Evolutionary conservation across 768 basidiomycete genomes (phyloP).

Genomic region (Kwoniella botswanensis): DNA sequence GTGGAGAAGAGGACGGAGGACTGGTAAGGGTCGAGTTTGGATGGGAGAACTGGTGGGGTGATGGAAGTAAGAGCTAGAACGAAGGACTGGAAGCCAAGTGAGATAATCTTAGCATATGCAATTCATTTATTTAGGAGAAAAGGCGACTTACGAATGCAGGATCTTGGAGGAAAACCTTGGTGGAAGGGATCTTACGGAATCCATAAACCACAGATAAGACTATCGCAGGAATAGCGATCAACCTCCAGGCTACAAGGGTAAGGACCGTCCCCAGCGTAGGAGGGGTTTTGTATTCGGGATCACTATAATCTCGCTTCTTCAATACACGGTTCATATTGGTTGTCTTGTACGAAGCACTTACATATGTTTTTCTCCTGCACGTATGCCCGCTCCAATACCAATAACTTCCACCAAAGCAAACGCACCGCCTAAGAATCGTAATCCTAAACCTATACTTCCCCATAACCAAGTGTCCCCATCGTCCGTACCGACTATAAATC

Average conservation of each 20-base stretch:
- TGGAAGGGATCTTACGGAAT: conserved; percentile 48
- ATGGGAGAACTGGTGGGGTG: conserved; percentile 43
- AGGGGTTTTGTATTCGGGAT: conserved; percentile 42
- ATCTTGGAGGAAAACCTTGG: conserved; percentile 50
- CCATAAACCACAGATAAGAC: conserved; percentile 46
- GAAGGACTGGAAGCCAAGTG: conserved; percentile 40
- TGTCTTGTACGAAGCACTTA: conserved; percentile 14
- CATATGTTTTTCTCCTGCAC: conserved; percentile 40
- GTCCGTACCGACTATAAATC: conserved; percentile 36
- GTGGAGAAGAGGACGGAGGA: conserved; percentile 45
- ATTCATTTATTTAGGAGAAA: too few species aligned
- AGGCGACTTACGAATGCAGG: conserved; percentile 51
- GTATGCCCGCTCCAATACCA: conserved; percentile 39
- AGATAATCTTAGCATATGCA: neutral
- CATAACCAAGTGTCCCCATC: conserved; percentile 40
- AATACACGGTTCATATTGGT: neutral
- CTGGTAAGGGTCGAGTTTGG: conserved; percentile 39
- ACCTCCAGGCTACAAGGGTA: conserved; percentile 46
- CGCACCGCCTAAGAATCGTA: conserved; percentile 37
- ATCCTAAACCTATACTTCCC: conserved; percentile 45
- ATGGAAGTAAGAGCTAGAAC: conserved; percentile 44
- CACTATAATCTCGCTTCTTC: conserved; percentile 1
- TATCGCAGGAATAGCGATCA: conserved; percentile 43
- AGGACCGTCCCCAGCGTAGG: conserved; percentile 52
- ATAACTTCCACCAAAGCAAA: conserved; percentile 51